Evolutionary conservation across 2,329 filamentous ascomycete species (phyloP), one percentile per base, ranked within the genome.

Genomic region (Mollisiaceae sp.): DNA sequence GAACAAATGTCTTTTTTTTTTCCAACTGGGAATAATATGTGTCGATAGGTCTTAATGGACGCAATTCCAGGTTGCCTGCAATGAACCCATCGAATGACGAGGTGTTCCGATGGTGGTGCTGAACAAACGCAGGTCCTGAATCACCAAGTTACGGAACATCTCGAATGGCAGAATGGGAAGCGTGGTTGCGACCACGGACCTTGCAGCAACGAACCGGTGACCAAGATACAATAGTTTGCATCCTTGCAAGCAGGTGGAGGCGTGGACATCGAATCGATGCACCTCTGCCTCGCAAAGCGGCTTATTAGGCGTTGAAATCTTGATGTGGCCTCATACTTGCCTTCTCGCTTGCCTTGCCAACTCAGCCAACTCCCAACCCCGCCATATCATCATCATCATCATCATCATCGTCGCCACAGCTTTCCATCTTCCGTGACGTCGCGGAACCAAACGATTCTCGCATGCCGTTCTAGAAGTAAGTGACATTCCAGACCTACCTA

Each of bases 31-130:
- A 38, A 57, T 39, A 39, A 55, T 22, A 62, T 59, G 63, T 65
- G 59, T 65, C 54, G 54, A 65, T 65, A 65, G 43, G 14, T 18
- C 39, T 27, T 59, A 52, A 65, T 62, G 47, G 59, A 65, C 41
- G 41, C 50, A 47, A 50, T 57, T 39, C 55, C 55, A 39, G 55
- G 24, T 57, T 57, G 32, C 24, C 22, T 18, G 6, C 11, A 18
- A 12, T 18, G 38, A 41, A 9, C 3, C 11, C 11, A 3, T 12
- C 38, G 38, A 41, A 41, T 41, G 38, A 41, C 8, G 38, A 12
- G 38, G 15, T 12, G 12, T 32, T 6, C 27, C 27, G 27, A 6
- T 45, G 15, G n/a, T 45, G 43, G 3, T n/a, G 45, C n/a, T 50
- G n/a, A 22, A 24, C 45, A 50, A 50, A 50, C 45, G 45, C 45